Conservation (phyloP, 139 green algal species). For the Haematococcus lacustris region DNA sequence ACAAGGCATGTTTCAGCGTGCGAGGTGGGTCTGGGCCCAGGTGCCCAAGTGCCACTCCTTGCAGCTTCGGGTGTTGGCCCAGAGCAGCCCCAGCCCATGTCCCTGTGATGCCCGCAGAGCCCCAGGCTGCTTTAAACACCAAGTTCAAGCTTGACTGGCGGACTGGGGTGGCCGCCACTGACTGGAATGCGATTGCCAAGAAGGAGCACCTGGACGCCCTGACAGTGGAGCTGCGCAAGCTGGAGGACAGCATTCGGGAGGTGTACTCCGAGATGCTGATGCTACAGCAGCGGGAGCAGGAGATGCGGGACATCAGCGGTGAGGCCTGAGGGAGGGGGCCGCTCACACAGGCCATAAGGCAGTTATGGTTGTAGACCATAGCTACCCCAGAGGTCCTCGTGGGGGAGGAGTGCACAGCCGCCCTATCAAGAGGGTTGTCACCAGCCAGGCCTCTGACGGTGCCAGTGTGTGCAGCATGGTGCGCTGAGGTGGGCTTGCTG, state of each 20-base stretch:
- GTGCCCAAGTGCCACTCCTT: no score
- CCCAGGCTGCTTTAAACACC: no score
- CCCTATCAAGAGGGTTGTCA: neutral
- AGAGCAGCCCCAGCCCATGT: neutral
- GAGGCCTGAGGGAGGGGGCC: constrained; percentile 1
- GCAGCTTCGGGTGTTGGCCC: no score
- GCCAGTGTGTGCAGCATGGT: neutral
- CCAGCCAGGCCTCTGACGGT: no score
- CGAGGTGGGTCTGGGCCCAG: no score
- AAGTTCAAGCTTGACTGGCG: constrained; percentile 82
- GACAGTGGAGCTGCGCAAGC: constrained; percentile 65
- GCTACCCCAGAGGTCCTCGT: neutral
- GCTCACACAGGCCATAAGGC: neutral
- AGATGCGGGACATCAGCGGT: constrained; percentile 89
- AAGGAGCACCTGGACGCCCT: constrained; percentile 88
- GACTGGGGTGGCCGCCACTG: constrained; percentile 70
- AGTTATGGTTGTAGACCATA: neutral
- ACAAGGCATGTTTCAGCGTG: constrained; percentile 83
- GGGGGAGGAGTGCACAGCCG: neutral
- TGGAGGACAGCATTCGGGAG: constrained; percentile 30
- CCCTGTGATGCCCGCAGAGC: no score
- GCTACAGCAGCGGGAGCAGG: constrained; percentile 66
- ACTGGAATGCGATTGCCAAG: constrained; percentile 90
- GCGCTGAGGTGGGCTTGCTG: neutral
- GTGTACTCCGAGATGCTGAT: constrained; percentile 77